Evolutionary conservation across 495 filamentous ascomycete species (phyloP).

Genomic region (Pyrenula aspistea): DNA sequence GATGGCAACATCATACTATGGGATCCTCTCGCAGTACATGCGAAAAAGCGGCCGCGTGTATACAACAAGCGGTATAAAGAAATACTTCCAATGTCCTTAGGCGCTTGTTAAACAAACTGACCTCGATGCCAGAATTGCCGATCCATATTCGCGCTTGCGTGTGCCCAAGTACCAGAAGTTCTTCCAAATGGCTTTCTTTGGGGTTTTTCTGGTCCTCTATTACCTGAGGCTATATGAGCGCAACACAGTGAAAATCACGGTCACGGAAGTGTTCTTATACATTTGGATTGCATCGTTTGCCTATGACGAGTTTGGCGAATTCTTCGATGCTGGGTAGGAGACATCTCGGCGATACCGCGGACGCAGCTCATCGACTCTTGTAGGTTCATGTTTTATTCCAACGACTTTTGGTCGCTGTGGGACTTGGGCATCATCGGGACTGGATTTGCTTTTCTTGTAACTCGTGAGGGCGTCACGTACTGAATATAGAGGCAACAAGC

Average conservation of each 20-base stretch:
- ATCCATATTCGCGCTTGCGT: constrained; percentile 72
- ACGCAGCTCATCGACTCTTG: neutral
- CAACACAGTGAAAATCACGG: constrained; percentile 32
- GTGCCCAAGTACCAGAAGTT: constrained; percentile 88
- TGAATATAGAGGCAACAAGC: neutral
- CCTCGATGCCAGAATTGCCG: constrained; percentile 39
- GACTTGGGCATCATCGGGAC: constrained; percentile 81
- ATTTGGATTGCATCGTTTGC: constrained; percentile 75
- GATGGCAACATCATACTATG: constrained; percentile 86
- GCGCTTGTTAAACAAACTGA: constrained; percentile 5
- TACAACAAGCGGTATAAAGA: constrained; percentile 54
- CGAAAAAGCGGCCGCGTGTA: constrained; percentile 67
- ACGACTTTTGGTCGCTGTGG: constrained; percentile 85
- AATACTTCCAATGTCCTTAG: neutral
- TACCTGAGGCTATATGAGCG: constrained; percentile 68
- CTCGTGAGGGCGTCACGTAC: constrained; percentile 40
- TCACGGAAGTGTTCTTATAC: constrained; percentile 41
- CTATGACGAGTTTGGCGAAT: constrained; percentile 75
- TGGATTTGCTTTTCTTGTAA: constrained; percentile 57
- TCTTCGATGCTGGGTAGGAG: constrained; percentile 57
- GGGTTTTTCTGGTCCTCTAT: constrained; percentile 68
- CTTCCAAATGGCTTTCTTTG: constrained; percentile 82
- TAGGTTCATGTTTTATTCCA: constrained; percentile 58
- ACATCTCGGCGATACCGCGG: neutral
- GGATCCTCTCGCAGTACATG: constrained; percentile 65